Evolutionary conservation across 2,329 filamentous ascomycete genomes (phyloP).

Genomic region (Colletotrichum abscissum): DNA sequence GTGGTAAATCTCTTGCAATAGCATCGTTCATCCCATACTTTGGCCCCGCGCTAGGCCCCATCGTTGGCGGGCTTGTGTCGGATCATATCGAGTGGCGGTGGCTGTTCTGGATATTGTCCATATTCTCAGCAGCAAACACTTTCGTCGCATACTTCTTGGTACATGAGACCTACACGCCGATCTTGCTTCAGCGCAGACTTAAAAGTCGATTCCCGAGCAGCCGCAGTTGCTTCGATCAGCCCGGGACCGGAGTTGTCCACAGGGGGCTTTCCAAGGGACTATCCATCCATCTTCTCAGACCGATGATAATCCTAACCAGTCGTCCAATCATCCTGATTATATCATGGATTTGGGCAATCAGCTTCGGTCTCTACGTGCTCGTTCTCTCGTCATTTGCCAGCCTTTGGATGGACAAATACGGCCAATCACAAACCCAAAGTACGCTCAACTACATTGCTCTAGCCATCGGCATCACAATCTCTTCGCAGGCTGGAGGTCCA

Average conservation of each 20-base stretch:
- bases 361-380: constrained; percentile 63
- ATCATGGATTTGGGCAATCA: constrained; percentile 55
- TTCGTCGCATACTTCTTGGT: neutral
- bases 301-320: neutral
- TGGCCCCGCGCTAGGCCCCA: no score
- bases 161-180: neutral
- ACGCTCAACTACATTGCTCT: constrained; percentile 64
- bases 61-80: no score
- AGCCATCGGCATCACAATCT: constrained; percentile 54
- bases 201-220: neutral
- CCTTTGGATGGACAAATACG: constrained; percentile 59
- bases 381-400: constrained; percentile 64
- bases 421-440: constrained; percentile 53
- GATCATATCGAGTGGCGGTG: no score
- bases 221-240: neutral
- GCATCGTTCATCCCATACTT: no score
- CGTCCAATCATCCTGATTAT: constrained; percentile 61
- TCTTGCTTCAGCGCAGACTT: neutral
- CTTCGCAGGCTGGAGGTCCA: constrained; percentile 48
- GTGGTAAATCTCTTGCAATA: no score
- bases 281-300: neutral
- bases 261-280: neutral
- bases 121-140: no score
- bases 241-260: neutral
- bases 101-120: no score